phyloP scores from a whole-genome alignment of 139 green algal genomes.

The Coelastrella sp. region DNA sequence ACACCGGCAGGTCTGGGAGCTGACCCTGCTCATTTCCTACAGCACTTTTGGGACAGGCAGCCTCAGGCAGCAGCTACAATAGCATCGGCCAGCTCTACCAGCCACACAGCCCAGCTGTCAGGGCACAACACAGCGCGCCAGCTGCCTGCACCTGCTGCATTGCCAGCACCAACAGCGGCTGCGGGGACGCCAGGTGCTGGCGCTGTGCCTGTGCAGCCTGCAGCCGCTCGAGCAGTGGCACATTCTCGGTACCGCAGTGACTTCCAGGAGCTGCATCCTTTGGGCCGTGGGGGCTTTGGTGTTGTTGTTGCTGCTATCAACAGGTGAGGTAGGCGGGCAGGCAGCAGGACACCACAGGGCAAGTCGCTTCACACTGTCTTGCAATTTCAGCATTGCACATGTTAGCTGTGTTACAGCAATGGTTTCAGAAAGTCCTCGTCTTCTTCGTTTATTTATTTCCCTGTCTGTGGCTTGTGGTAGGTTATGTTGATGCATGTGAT shows the following conservation, averaged over 20 bases:
- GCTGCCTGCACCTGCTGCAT: background rate
- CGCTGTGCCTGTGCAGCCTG: background rate
- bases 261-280: slow-evolving; percentile 79
- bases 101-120: too few relatives aligned
- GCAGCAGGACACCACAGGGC: background rate
- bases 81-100: too few relatives aligned
- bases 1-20: background rate
- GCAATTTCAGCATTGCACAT: too few relatives aligned
- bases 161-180: background rate
- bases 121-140: too few relatives aligned
- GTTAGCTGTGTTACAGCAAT: too few relatives aligned
- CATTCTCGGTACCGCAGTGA: slow-evolving; percentile 72
- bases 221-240: slow-evolving; percentile 1
- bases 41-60: slow-evolving; percentile 65
- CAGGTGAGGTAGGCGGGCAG: slow-evolving; percentile 47
- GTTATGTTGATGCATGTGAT: too few relatives aligned
- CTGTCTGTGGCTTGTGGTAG: too few relatives aligned
- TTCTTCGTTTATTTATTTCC: too few relatives aligned
- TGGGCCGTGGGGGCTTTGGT: slow-evolving; percentile 92
- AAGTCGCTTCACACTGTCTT: too few relatives aligned
- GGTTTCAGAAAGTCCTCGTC: too few relatives aligned
- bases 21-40: slow-evolving; percentile 31
- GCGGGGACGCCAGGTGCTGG: background rate
- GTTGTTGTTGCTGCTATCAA: slow-evolving; percentile 90
- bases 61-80: background rate